Evolutionary conservation across 2,329 filamentous ascomycete genomes (phyloP).

Genomic region (Trichoderma gracile): DNA sequence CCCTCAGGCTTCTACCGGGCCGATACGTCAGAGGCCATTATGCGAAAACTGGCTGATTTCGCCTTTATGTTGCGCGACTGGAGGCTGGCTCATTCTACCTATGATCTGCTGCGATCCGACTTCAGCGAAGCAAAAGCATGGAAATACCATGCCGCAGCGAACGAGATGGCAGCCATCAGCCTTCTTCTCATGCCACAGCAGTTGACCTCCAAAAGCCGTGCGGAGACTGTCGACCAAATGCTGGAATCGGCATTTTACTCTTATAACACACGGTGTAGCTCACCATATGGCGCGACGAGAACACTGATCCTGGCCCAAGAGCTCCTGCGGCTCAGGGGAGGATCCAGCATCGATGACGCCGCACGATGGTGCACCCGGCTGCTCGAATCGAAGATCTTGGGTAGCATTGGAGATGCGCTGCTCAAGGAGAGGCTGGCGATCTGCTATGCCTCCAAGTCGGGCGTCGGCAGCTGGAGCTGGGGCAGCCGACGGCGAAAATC

Average conservation of each 20-base stretch:
- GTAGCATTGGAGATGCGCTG: conserved; percentile 74
- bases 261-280: conserved; percentile 80
- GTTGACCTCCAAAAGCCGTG: conserved; percentile 71
- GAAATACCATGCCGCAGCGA: conserved; percentile 89
- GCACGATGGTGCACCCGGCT: conserved; percentile 80
- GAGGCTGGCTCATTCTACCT: conserved; percentile 88
- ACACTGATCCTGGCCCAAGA: conserved; percentile 76
- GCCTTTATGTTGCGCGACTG: conserved; percentile 96
- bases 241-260: conserved; percentile 90
- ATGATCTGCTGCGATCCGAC: conserved; percentile 84
- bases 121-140: conserved; percentile 96
- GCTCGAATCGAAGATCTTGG: conserved; percentile 75
- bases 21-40: conserved; percentile 81
- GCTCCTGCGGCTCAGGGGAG: conserved; percentile 76
- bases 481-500: conserved; percentile 79
- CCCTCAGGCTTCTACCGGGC: conserved; percentile 77
- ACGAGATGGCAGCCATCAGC: conserved; percentile 91
- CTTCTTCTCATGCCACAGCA: conserved; percentile 74
- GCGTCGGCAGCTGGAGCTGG: conserved; percentile 65
- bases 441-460: conserved; percentile 75
- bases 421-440: conserved; percentile 82
- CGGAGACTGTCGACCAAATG: conserved; percentile 82
- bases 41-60: conserved; percentile 92
- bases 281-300: conserved; percentile 77
- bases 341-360: conserved; percentile 79